These are phyloP conservation scores for Davidsoniella virescens DNA, from an alignment of 2,329 filamentous ascomycete genomes.

Conservation along the genomic window DNA sequence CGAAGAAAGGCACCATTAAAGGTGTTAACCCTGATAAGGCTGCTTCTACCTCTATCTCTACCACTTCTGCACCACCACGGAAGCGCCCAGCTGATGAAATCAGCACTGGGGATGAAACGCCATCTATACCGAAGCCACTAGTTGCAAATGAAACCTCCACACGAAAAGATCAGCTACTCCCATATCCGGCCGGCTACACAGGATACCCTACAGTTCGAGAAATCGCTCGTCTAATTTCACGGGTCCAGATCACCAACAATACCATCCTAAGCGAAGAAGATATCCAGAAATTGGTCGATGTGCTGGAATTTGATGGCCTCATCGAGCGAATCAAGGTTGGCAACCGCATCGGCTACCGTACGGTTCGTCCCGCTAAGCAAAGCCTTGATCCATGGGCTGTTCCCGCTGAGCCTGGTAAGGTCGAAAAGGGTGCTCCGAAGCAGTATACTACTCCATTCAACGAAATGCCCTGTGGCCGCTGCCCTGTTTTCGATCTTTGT, in stretches of 20 bases:
- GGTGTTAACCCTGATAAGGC: constrained; percentile 25
- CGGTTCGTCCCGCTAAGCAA: constrained; percentile 32
- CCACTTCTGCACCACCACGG: constrained; percentile 16
- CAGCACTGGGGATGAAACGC: constrained; percentile 16
- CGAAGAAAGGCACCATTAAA: constrained; percentile 40
- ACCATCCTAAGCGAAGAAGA: constrained; percentile 56
- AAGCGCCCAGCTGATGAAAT: constrained; percentile 32
- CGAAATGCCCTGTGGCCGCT: constrained; percentile 78
- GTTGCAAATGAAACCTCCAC: constrained; percentile 13
- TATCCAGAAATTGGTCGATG: constrained; percentile 71
- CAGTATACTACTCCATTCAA: constrained; percentile 55
- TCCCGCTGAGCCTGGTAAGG: constrained; percentile 17
- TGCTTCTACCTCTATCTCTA: not conserved
- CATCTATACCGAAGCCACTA: constrained; percentile 17
- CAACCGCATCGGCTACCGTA: constrained; percentile 35
- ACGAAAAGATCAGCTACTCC: constrained; percentile 28
- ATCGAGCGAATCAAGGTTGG: constrained; percentile 48
- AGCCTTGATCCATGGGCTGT: constrained; percentile 25
- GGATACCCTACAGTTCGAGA: constrained; percentile 67
- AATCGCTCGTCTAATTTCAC: constrained; percentile 59
- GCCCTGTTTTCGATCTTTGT: constrained; percentile 86
- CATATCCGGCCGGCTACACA: constrained; percentile 49
- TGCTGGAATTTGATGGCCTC: constrained; percentile 76
- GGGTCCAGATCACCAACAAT: constrained; percentile 53
- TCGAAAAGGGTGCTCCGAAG: constrained; percentile 24